Percentiles rank a stretch among this genome's conserved stretches.
phyloP scores from a whole-genome alignment of 2,329 filamentous ascomycete species.

The Colletotrichum sojae region DNA sequence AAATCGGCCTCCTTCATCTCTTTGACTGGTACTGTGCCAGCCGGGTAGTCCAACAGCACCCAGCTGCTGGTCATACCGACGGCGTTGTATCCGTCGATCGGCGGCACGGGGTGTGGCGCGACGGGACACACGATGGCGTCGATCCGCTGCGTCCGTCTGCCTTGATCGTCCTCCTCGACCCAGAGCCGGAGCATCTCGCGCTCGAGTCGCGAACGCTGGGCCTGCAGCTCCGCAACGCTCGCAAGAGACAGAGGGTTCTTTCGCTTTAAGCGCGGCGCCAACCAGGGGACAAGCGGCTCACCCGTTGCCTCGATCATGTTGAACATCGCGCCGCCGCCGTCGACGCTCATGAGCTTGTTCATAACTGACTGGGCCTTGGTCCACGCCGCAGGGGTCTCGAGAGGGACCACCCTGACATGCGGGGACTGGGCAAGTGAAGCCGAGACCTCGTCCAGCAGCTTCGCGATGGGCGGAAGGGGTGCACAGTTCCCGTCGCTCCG shows the following conservation, averaged over 20 bases:
- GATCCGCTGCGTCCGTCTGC: conserved; percentile 44
- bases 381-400: neutral
- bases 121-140: conserved; percentile 72
- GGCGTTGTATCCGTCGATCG: conserved; percentile 49
- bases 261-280: conserved; percentile 19
- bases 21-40: conserved; percentile 48
- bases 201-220: conserved; percentile 21
- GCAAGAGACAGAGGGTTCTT: conserved; percentile 6
- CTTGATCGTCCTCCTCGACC: conserved; percentile 24
- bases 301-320: conserved; percentile 29
- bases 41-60: conserved; percentile 56
- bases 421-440: neutral
- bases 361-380: conserved; percentile 32
- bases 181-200: conserved; percentile 33
- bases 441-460: conserved; percentile 30
- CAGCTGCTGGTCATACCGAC: conserved; percentile 53
- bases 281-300: conserved; percentile 34
- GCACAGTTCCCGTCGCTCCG: conserved; percentile 29
- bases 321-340: conserved; percentile 13
- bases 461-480: conserved; percentile 22
- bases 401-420: neutral
- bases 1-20: conserved; percentile 22
- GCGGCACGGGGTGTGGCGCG: conserved; percentile 72
- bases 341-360: conserved; percentile 37
- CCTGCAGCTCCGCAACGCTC: conserved; percentile 20